A percentile compares a stretch with the other conserved stretches of the same genome.
These are phyloP conservation scores for Erysiphe pulchra DNA, from an alignment of 2,329 filamentous ascomycete species.

Conservation along the genomic window DNA sequence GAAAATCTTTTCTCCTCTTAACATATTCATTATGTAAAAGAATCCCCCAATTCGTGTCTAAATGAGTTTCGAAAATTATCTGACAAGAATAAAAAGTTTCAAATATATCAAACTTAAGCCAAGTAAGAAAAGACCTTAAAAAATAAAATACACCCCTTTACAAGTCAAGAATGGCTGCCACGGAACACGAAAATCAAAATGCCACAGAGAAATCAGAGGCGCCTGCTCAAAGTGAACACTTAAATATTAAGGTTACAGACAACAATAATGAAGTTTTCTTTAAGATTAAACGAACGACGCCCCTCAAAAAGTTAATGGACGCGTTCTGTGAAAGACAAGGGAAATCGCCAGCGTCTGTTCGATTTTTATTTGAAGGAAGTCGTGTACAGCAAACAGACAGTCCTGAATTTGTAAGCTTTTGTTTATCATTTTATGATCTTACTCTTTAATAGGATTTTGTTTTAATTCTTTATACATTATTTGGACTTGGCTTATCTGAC, in stretches of 20 bases:
- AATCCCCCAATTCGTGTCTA: too few species aligned
- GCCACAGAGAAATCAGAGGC: slow-evolving; percentile 13
- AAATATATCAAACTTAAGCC: too few species aligned
- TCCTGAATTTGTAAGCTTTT: slow-evolving; percentile 56
- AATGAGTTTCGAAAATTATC: too few species aligned
- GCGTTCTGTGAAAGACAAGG: slow-evolving; percentile 94
- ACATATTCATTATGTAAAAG: too few species aligned
- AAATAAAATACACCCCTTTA: too few species aligned
- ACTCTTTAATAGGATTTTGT: too few species aligned
- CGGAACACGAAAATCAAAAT: slow-evolving; percentile 21
- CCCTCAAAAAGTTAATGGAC: slow-evolving; percentile 93
- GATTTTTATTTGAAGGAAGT: slow-evolving; percentile 90
- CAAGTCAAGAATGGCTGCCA: slow-evolving; percentile 8
- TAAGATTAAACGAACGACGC: slow-evolving; percentile 95
- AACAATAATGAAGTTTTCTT: slow-evolving; percentile 99
- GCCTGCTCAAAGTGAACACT: slow-evolving; percentile 37
- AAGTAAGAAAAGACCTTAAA: too few species aligned
- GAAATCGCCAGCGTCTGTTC: slow-evolving; percentile 59
- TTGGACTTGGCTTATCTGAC: too few species aligned
- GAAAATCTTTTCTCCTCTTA: too few species aligned
- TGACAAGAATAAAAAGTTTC: too few species aligned
- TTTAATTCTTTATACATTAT: too few species aligned
- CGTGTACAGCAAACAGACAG: slow-evolving; percentile 75
- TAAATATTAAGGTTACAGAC: slow-evolving; percentile 98
- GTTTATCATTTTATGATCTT: too few species aligned